phyloP scores from a whole-genome alignment of 2,329 filamentous ascomycete species.

The Aspergillus fructus region DNA sequence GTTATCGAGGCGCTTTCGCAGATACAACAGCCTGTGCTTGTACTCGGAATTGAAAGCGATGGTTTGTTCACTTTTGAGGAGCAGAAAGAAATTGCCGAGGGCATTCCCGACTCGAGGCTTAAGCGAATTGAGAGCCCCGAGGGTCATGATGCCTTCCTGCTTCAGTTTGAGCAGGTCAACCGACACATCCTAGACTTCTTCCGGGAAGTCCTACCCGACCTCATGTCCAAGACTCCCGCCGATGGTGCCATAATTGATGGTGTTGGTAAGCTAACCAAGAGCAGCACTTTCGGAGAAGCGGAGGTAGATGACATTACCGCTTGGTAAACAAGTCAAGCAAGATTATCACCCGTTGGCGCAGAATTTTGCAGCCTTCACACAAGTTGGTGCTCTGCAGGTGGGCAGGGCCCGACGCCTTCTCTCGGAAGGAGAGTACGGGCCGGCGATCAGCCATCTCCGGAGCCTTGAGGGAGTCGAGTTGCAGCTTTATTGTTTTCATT shows the following conservation, averaged over 20 bases:
- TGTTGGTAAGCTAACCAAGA: constrained; percentile 70
- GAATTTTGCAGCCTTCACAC: constrained; percentile 25
- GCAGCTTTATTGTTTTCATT: constrained; percentile 31
- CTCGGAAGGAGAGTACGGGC: constrained; percentile 20
- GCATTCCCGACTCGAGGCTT: constrained; percentile 73
- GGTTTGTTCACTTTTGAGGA: constrained; percentile 97
- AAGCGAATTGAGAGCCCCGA: constrained; percentile 91
- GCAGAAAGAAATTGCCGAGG: constrained; percentile 84
- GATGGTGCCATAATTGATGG: constrained; percentile 49
- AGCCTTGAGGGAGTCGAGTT: constrained; percentile 33
- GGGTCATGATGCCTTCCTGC: constrained; percentile 91
- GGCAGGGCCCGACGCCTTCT: constrained; percentile 11
- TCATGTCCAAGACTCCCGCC: constrained; percentile 68
- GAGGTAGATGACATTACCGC: constrained; percentile 96
- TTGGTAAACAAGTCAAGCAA: constrained; percentile 59
- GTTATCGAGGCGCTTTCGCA: constrained; percentile 73
- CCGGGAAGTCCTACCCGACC: constrained; percentile 77
- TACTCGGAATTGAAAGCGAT: constrained; percentile 92
- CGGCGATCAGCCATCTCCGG: constrained; percentile 14
- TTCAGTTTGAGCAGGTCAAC: constrained; percentile 98
- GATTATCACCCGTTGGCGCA: constrained; percentile 26
- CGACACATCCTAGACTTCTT: constrained; percentile 80
- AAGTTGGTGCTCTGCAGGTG: constrained; percentile 11
- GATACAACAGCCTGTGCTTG: constrained; percentile 85
- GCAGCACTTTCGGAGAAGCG: constrained; percentile 89